Percentiles rank a stretch among this genome's conserved stretches.
Conservation (phyloP, 148 eudicot species). For the Camellia granthamiana region DNA sequence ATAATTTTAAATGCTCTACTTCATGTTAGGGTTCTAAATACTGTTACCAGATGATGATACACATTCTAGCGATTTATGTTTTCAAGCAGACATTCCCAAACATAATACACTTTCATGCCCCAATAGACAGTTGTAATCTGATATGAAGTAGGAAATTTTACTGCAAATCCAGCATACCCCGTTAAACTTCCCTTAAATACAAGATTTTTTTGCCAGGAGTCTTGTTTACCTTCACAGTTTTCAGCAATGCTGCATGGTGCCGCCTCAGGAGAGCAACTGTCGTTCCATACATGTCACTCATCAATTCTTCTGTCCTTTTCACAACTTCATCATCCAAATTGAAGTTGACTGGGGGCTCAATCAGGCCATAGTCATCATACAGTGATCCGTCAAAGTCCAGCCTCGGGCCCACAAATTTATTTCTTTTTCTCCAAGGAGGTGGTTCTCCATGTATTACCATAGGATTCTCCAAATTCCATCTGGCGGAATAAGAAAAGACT, state of each 20-base stretch:
- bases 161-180: not conserved
- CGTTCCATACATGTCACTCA: slow-evolving; percentile 59
- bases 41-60: too few relatives aligned
- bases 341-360: slow-evolving; percentile 66
- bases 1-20: too few relatives aligned
- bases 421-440: slow-evolving; percentile 68
- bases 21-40: too few relatives aligned
- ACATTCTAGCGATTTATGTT: too few relatives aligned
- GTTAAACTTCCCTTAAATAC: not conserved
- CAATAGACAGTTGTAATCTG: not conserved
- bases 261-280: slow-evolving; percentile 56
- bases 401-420: slow-evolving; percentile 76
- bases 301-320: slow-evolving; percentile 65
- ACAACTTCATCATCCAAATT: slow-evolving; percentile 72
- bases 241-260: slow-evolving; percentile 81
- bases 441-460: slow-evolving; percentile 87
- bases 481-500: slow-evolving; percentile 19
- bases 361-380: slow-evolving; percentile 59
- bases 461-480: slow-evolving; percentile 91
- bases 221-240: slow-evolving; percentile 66
- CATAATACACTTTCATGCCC: too few relatives aligned
- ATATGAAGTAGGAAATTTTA: not conserved
- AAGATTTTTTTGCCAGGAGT: not conserved
- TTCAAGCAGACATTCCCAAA: too few relatives aligned
- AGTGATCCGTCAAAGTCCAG: slow-evolving; percentile 87